Evolutionary conservation across 2,329 filamentous ascomycete species (phyloP).

Genomic region (Fusarium albidum): DNA sequence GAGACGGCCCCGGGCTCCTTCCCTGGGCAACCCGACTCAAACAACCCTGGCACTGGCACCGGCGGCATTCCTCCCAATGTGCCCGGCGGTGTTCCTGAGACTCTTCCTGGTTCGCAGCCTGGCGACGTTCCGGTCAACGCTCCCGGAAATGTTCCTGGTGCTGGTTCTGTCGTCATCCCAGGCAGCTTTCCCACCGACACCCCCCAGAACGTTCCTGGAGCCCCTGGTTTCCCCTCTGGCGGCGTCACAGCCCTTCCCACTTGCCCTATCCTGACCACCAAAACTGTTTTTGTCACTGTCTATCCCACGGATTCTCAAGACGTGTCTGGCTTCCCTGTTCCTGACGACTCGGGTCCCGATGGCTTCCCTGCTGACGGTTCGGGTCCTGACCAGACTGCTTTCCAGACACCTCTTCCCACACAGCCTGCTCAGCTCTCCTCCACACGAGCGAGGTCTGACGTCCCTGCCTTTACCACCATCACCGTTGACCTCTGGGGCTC

Average conservation of each 20-base stretch:
- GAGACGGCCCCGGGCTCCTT: constrained; percentile 27
- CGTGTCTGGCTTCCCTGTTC: constrained; percentile 24
- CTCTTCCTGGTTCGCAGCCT: background rate
- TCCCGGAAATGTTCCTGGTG: constrained; percentile 5
- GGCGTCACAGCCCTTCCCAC: constrained; percentile 39
- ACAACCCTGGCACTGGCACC: constrained; percentile 2
- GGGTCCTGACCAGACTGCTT: constrained; percentile 30
- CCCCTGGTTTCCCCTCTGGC: constrained; percentile 3
- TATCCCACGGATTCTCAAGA: constrained; percentile 44
- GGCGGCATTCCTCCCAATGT: constrained; percentile 17
- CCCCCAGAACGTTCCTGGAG: constrained; percentile 6
- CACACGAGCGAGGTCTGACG: constrained; percentile 21
- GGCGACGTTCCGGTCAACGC: background rate
- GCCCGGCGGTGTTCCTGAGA: constrained; percentile 12
- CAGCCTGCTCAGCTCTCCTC: constrained; percentile 35
- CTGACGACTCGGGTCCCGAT: constrained; percentile 26
- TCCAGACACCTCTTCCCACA: constrained; percentile 40
- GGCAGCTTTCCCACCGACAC: background rate
- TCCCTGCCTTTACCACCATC: constrained; percentile 46
- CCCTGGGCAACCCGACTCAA: constrained; percentile 17
- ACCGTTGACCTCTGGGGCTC: constrained; percentile 47
- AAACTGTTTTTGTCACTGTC: constrained; percentile 59
- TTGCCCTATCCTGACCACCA: constrained; percentile 50
- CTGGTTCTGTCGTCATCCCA: constrained; percentile 7
- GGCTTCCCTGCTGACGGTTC: constrained; percentile 25